A percentile compares a stretch with the other conserved stretches of the same genome.
Conservation (phyloP, 2,329 filamentous ascomycete genomes). For the Colletotrichum kahawae region DNA sequence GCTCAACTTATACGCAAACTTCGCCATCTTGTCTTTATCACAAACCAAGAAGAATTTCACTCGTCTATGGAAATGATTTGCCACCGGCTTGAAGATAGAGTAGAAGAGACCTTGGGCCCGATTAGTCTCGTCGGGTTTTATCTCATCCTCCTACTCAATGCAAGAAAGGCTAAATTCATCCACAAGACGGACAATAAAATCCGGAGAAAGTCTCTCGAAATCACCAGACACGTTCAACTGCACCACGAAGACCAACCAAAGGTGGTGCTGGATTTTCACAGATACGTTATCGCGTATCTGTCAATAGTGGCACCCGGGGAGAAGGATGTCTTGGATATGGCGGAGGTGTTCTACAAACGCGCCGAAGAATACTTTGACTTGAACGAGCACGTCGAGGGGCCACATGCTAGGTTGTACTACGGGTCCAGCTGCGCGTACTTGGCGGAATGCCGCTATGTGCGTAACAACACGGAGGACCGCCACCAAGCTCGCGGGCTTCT, state of each 20-base stretch:
- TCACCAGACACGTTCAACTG: neutral
- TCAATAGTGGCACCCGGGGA: neutral
- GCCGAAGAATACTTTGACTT: neutral
- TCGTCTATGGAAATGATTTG: neutral
- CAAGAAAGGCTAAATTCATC: neutral
- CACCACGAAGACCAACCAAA: neutral
- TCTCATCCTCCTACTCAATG: neutral
- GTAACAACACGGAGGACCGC: neutral
- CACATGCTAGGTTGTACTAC: neutral
- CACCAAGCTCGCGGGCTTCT: neutral
- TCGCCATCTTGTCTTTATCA: neutral
- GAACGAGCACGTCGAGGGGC: neutral
- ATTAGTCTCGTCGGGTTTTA: neutral
- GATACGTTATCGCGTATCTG: neutral
- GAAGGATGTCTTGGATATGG: neutral
- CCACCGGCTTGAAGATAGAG: neutral
- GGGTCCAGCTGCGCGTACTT: neutral
- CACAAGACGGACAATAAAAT: neutral
- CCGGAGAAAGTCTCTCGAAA: neutral
- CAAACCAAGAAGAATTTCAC: neutral
- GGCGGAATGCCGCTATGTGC: constrained; percentile 1
- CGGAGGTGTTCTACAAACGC: neutral
- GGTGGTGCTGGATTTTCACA: neutral
- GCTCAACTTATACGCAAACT: neutral
- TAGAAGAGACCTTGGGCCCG: neutral